Base-by-base conservation (phyloP, 2,329 filamentous ascomycete genomes). In the Aspergillus ruber region DNA sequence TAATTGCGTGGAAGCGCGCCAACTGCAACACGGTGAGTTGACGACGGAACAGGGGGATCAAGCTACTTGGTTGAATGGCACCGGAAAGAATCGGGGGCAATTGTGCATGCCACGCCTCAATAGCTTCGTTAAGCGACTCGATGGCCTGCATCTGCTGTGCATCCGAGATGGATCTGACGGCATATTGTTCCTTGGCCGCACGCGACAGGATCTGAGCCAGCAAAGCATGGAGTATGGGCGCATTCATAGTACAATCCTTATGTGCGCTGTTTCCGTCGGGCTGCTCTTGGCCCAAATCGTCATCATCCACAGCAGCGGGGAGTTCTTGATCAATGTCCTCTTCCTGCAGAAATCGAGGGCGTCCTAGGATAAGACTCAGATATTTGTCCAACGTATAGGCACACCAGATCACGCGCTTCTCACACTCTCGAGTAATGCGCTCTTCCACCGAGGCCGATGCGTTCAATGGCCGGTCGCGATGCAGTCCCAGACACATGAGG, bases 381-480 rank as follows among this genome's bases (percentile, higher is more conserved):
- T 72, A 72, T 29, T 64, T 64, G 43, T 72, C 69, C 4, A 72
- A 52, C 2, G 67, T 71, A 23, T 65, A 68, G 2, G 61, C 62
- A 17, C 66, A 62, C 67, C 68, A 72, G 15, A 71, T 60, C 1
- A 65, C 54, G 9, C 69, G 61, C 44, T 66, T 67, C 2, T 62
- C 60, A 35, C 62, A 69, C 45, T 49, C 18, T 29, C 25, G 25
- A 56, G 48, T 21, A 52, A 44, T n/a, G 27, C 17, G 52, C 47
- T 51, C 18, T 12, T 46, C 59, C 38, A 12, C 29, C 38, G 2
- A 41, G 20, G 8, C 39, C 20, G 8, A 21, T 42, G 44, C 33
- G 4, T 35, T 35, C 12, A 42, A 48, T 12, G 50, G 18, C 15
- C 49, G 50, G 33, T 49, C 54, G 42, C 62, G 56, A 48, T 72